Evolutionary conservation across 139 green algal genomes (phyloP).

Genomic region (Coelastrella sp.): DNA sequence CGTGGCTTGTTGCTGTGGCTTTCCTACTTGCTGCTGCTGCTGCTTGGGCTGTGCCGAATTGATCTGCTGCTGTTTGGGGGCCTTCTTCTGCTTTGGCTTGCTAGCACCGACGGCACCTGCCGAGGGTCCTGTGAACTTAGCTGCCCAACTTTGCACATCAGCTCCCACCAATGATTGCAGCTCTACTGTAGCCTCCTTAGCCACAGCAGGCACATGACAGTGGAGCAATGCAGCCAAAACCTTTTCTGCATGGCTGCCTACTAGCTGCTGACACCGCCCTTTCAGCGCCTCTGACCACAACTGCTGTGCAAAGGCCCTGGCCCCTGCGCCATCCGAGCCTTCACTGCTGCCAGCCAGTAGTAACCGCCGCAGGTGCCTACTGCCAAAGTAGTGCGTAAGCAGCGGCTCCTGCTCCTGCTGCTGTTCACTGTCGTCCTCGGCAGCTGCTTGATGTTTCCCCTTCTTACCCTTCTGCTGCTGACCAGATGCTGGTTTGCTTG

Average conservation of each 20-base stretch:
- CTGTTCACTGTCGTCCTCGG: constrained; percentile 34
- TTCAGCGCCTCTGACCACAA: constrained; percentile 66
- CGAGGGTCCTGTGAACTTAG: background rate
- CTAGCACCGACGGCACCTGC: background rate
- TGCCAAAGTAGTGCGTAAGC: constrained; percentile 71
- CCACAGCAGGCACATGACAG: constrained; percentile 55
- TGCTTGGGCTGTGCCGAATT: background rate
- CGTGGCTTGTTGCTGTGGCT: background rate
- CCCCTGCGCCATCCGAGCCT: constrained; percentile 34
- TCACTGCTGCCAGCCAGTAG: constrained; percentile 59
- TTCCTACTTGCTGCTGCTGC: background rate
- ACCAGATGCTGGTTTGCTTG: background rate
- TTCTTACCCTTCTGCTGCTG: constrained; percentile 32
- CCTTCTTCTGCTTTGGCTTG: background rate
- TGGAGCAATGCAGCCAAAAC: constrained; percentile 75
- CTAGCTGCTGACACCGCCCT: constrained; percentile 66
- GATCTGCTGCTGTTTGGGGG: background rate
- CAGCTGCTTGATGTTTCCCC: background rate
- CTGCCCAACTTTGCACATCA: constrained; percentile 58
- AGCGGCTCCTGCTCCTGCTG: constrained; percentile 56
- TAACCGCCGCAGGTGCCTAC: constrained; percentile 69
- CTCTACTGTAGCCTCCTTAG: constrained; percentile 56
- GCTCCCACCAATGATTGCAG: constrained; percentile 46
- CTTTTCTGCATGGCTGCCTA: constrained; percentile 79
- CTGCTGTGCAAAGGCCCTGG: constrained; percentile 47